A percentile compares a stretch with the other conserved stretches of the same genome.
Conservation (phyloP, 2,329 filamentous ascomycete species). For the Saccharata proteae region DNA sequence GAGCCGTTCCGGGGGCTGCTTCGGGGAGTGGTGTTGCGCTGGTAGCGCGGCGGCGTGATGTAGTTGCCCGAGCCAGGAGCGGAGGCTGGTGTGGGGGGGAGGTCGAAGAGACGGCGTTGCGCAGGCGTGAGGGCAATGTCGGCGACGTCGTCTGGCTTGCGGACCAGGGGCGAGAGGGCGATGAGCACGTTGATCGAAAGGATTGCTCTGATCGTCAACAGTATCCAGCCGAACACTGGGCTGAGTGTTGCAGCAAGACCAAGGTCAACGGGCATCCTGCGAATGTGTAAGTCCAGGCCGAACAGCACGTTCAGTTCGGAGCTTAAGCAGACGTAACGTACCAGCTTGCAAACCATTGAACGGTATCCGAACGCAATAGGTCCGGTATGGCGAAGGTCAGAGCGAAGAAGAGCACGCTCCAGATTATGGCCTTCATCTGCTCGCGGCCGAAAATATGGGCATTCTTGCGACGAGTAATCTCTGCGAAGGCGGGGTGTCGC, state of each 20-base stretch:
- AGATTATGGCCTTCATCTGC: conserved; percentile 58
- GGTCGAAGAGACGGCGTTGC: conserved; percentile 73
- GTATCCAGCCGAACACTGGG: no score
- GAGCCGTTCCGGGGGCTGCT: conserved; percentile 28
- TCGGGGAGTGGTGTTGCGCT: conserved; percentile 58
- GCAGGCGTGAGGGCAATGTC: conserved; percentile 88
- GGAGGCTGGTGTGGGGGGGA: conserved; percentile 50
- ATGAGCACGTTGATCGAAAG: conserved; percentile 50
- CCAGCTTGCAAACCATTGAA: no score
- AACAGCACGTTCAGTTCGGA: conserved; percentile 28
- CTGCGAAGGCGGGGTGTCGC: conserved; percentile 78
- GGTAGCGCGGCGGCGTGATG: conserved; percentile 78
- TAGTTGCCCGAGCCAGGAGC: conserved; percentile 55
- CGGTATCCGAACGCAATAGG: no score
- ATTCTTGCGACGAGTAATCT: conserved; percentile 73
- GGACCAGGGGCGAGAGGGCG: conserved; percentile 61
- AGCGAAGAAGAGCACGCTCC: conserved; percentile 50
- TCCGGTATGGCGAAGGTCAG: conserved; percentile 34
- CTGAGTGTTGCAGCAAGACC: no score
- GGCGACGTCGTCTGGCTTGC: conserved; percentile 61
- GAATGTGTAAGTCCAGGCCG: no score
- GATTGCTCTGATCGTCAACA: conserved; percentile 43
- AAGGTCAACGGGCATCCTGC: no score
- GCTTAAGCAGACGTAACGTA: no score
- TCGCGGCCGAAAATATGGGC: conserved; percentile 65